Percentiles rank a stretch among this genome's conserved stretches.
These are phyloP conservation scores for Macrophomina pseudophaseolina DNA, from an alignment of 2,329 filamentous ascomycete species.

Conservation along the genomic window DNA sequence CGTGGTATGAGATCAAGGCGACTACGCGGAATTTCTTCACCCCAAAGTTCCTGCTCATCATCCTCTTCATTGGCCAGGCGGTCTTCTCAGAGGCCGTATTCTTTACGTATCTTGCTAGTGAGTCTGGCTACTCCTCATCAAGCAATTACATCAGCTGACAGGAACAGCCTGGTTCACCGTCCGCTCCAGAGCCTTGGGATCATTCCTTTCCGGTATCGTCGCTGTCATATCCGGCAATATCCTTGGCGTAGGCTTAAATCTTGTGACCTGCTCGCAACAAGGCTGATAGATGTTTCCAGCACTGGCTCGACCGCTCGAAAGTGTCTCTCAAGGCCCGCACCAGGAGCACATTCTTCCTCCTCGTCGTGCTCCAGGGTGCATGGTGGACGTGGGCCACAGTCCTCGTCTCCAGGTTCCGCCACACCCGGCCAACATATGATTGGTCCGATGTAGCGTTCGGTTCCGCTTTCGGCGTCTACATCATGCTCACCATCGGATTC, in stretches of 20 bases:
- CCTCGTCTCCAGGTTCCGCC: constrained; percentile 64
- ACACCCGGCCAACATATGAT: constrained; percentile 65
- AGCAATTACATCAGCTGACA: background rate
- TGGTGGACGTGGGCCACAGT: constrained; percentile 77
- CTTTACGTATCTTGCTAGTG: constrained; percentile 67
- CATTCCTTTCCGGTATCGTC: constrained; percentile 71
- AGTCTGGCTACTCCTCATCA: constrained; percentile 18
- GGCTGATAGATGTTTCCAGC: constrained; percentile 30
- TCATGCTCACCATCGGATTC: constrained; percentile 70
- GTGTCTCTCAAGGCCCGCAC: constrained; percentile 61
- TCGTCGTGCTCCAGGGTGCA: constrained; percentile 65
- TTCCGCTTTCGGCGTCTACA: constrained; percentile 67
- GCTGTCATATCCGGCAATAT: constrained; percentile 70
- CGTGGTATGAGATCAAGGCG: constrained; percentile 64
- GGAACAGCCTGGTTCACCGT: constrained; percentile 69
- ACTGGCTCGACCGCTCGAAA: constrained; percentile 63
- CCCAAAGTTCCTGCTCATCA: constrained; percentile 66
- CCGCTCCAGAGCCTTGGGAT: constrained; percentile 70
- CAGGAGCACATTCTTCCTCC: constrained; percentile 59
- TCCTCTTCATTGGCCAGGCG: constrained; percentile 72
- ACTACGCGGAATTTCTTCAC: constrained; percentile 65
- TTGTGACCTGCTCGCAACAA: background rate
- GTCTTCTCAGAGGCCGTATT: constrained; percentile 75
- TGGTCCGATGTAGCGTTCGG: constrained; percentile 70
- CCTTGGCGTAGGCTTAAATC: constrained; percentile 53